Conservation (phyloP, 2,329 filamentous ascomycete species). For the Fusarium zealandicum region DNA sequence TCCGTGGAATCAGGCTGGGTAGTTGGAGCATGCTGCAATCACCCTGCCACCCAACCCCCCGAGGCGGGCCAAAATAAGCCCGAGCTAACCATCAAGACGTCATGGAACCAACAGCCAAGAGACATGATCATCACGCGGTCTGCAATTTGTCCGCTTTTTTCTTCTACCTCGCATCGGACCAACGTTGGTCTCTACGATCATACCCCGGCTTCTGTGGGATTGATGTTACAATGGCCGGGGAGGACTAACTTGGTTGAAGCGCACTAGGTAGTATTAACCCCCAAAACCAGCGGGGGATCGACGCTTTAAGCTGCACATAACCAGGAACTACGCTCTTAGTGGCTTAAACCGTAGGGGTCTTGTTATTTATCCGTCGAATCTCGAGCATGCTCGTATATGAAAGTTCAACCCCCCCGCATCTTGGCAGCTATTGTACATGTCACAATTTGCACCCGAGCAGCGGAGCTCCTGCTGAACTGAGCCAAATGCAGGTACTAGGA, state of each 20-base stretch:
- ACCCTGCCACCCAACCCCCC: too few relatives aligned
- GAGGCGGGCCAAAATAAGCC: background rate
- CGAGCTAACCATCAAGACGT: background rate
- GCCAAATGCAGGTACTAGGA: background rate
- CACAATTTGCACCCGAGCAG: background rate
- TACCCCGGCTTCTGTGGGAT: background rate
- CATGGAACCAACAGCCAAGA: background rate
- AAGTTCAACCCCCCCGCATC: background rate
- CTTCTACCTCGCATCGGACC: background rate
- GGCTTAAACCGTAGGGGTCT: background rate
- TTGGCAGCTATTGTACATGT: background rate
- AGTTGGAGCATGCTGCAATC: too few relatives aligned
- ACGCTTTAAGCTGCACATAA: background rate
- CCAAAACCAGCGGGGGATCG: conserved; percentile 31
- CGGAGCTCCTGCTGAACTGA: conserved; percentile 10
- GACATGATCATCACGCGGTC: conserved; percentile 17
- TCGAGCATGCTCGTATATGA: background rate
- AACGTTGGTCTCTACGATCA: background rate
- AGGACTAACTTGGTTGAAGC: conserved; percentile 28
- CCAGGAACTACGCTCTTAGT: conserved; percentile 6
- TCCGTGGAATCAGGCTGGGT: too few relatives aligned
- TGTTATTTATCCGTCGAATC: conserved; percentile 15
- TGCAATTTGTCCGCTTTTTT: conserved; percentile 11
- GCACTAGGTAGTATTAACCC: too few relatives aligned
- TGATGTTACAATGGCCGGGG: background rate